Evolutionary conservation across 768 basidiomycete genomes (phyloP).

Genomic region (Hygrophorus russula): DNA sequence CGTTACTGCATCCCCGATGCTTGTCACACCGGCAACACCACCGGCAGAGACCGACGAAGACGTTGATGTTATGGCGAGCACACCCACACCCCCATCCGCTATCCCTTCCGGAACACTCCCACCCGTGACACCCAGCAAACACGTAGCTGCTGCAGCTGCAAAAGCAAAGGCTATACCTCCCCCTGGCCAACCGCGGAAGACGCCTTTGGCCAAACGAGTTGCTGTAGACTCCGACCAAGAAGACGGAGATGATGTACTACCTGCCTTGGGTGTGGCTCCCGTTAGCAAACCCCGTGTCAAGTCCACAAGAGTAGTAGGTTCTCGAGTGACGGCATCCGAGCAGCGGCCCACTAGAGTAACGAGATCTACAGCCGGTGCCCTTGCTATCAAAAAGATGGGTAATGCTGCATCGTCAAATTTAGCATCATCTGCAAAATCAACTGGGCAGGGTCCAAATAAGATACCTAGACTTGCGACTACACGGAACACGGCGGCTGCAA

Average conservation of each 20-base stretch:
- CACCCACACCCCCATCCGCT: constrained; percentile 35
- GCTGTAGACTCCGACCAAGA: constrained; percentile 63
- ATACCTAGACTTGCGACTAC: constrained; percentile 56
- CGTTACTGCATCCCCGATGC: constrained; percentile 24
- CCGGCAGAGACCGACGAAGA: constrained; percentile 70
- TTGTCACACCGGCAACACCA: constrained; percentile 70
- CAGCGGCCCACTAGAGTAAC: constrained; percentile 67
- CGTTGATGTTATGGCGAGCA: constrained; percentile 32
- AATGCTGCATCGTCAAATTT: constrained; percentile 20
- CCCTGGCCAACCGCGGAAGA: constrained; percentile 81
- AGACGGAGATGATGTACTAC: constrained; percentile 51
- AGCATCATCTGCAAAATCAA: constrained; percentile 30
- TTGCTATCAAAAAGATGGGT: constrained; percentile 43
- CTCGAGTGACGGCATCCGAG: constrained; percentile 48
- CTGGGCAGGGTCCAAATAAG: constrained; percentile 48
- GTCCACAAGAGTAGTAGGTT: constrained; percentile 26
- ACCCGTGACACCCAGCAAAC: constrained; percentile 75
- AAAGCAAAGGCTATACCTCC: constrained; percentile 63
- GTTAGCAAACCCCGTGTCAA: constrained; percentile 25
- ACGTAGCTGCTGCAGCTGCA: constrained; percentile 58
- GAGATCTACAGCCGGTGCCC: constrained; percentile 51
- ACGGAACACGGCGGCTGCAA: constrained; percentile 37
- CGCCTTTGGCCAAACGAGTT: constrained; percentile 64
- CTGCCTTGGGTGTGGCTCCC: constrained; percentile 45
- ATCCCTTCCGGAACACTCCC: constrained; percentile 25